Conservation (phyloP, 768 basidiomycete species). For the Suillus brevipes region DNA sequence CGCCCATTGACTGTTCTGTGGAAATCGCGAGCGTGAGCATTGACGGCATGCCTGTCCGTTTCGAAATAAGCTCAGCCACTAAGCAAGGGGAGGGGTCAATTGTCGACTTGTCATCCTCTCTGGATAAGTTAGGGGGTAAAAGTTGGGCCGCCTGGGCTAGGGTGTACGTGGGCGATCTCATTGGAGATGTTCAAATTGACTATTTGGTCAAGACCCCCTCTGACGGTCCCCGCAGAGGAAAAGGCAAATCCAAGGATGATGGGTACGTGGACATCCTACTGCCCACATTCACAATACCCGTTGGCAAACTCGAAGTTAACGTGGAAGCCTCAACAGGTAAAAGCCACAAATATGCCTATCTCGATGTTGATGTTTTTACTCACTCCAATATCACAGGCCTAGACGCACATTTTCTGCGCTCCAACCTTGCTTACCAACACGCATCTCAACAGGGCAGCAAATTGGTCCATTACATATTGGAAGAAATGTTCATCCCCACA, state of each 20-base stretch:
- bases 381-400: conserved; percentile 34
- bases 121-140: conserved; percentile 55
- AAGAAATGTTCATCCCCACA: conserved; percentile 58
- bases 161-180: conserved; percentile 52
- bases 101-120: conserved; percentile 40
- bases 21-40: conserved; percentile 60
- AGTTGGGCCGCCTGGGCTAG: conserved; percentile 69
- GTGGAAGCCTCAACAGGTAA: conserved; percentile 56
- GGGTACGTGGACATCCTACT: conserved; percentile 50
- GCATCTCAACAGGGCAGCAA: conserved; percentile 39
- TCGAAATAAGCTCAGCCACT: conserved; percentile 48
- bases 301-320: conserved; percentile 64
- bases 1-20: conserved; percentile 34
- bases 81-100: conserved; percentile 37
- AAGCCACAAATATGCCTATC: conserved; percentile 17
- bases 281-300: conserved; percentile 71
- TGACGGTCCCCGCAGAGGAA: conserved; percentile 31
- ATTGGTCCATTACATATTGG: conserved; percentile 57
- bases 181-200: conserved; percentile 57
- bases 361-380: conserved; percentile 1
- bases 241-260: conserved; percentile 35
- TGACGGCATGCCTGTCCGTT: conserved; percentile 64
- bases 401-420: conserved; percentile 44
- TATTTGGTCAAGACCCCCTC: conserved; percentile 54
- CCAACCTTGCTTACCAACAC: conserved; percentile 60